Base-by-base conservation (phyloP, 148 eudicot species). In the Cornus kousa region DNA sequence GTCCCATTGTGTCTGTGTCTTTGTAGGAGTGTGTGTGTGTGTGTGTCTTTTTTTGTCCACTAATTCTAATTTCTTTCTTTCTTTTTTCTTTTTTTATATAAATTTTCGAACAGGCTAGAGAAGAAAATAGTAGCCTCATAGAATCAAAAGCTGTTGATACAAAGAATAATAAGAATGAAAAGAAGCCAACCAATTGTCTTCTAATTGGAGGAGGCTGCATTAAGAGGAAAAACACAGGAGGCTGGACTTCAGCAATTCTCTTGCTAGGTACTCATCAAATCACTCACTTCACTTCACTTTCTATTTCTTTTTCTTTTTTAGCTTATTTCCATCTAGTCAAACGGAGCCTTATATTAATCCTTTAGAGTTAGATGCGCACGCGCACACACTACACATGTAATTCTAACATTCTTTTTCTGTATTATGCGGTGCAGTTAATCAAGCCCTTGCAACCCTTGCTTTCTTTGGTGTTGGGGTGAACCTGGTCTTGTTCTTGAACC, bases 401-500 rank as follows among this genome's bases (percentile, higher is more conserved):
- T 3, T 0, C 32, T 17, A 16, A 62, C n/a, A 5, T 68, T 33
- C 5, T 32, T 33, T 50, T 43, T 33, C 14, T 43, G 55, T 10
- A 23, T 5, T 11, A 4, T 67, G 17, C 66, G 22, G 5, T 85
- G 86, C 86, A 94, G 98, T 81, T 70, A 96, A 96, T 79, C 99
- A 96, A 88, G 98, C 89, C 3, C 90, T 96, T 10, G 93, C 91
- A 40, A 96, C 98, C 14, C 86, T 93, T 39, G 90, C 99, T 48
- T 93, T 93, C 78, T 96, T 96, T 39, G 99, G 98, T 0, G 99
- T 96, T 14, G 95, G 95, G 3, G 98, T 96, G 75, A 96, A 96
- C 85, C 82, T 96, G 78, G 99, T 96, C 1, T 74, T 96, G 72
- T 96, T 96, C 88, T 68, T 96, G 35, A 94, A 92, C 20, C 82